Evolutionary conservation across 306 rosid genomes (phyloP).

Genomic region (Alnus glutinosa): DNA sequence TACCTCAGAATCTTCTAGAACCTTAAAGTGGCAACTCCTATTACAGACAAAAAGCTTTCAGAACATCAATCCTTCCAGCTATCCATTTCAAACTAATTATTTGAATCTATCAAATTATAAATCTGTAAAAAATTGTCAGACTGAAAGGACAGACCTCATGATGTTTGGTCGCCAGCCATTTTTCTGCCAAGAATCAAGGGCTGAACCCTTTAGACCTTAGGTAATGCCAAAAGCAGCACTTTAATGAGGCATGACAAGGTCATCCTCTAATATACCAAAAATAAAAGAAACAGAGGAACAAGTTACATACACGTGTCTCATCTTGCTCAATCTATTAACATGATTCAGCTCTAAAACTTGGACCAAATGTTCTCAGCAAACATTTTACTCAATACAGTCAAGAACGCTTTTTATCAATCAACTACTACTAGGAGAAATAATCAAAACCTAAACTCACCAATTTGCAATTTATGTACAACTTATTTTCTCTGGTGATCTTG

Average conservation of each 20-base stretch:
- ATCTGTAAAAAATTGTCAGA: no score
- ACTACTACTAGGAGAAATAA: neutral
- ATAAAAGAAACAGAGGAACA: neutral
- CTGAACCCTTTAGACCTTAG: no score
- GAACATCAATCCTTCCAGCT: no score
- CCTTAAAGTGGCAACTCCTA: no score
- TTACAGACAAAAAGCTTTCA: no score
- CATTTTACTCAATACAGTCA: neutral
- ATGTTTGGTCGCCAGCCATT: no score
- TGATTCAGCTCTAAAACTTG: neutral
- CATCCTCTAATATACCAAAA: neutral
- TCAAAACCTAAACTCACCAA: neutral
- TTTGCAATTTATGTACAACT: neutral
- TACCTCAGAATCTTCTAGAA: no score
- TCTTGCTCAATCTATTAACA: neutral
- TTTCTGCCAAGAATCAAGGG: no score
- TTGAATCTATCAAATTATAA: no score
- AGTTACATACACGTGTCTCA: neutral
- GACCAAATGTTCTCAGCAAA: conserved; percentile 3
- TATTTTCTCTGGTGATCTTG: conserved; percentile 2
- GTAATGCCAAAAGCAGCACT: neutral
- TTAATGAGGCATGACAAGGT: neutral
- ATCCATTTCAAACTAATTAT: no score
- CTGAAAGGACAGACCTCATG: no score
- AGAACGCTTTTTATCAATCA: neutral